Evolutionary conservation across 148 eudicot genomes (phyloP), one percentile per base, ranked within the genome.

Genomic region (Heliamphora exappendiculata): DNA sequence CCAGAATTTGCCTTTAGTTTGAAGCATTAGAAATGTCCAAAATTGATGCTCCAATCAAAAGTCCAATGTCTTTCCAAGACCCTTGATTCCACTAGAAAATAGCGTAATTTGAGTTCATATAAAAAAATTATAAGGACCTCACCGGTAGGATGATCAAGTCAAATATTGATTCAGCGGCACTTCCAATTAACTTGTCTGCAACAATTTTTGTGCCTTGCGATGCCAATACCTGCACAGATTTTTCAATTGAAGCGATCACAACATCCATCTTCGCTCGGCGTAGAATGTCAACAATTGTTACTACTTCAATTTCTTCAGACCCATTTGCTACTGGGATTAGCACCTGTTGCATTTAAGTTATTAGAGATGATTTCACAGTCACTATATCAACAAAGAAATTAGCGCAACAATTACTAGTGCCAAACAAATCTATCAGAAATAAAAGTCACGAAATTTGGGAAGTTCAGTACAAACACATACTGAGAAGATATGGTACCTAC

Each of bases 71-170:
- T 45, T 7, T 45, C 31, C 54, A 69, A 44, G 19, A 69, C 24
- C 14, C 4, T 53, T 12, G 9, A 78, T 44, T 26, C 28, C 29
- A 26, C 1, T 60, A 14, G 3, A 5, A 67, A 24, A 31, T 22
- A 7, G 42, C 10, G 36, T 37, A 37, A 14, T 42, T 82, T 20
- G 72, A n/a, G n/a, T n/a, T n/a, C n/a, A n/a, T n/a, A n/a, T n/a
- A n/a, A n/a, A n/a, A n/a, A n/a, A n/a, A n/a, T n/a, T n/a, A n/a
- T n/a, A n/a, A n/a, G n/a, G n/a, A n/a, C 47, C 96, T 88, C 81
- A 95, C 98, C 79, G 98, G 92, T 70, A 95, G 84, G 86, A 94
- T 82, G 72, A 95, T 95, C 84, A 92, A 76, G 79, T 92, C 96
- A 78, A 88, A 89, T 62, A 76, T 78, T 39, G 90, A 86, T 49